Conservation (phyloP, 441 rosid species). For the Adansonia grandidieri region DNA sequence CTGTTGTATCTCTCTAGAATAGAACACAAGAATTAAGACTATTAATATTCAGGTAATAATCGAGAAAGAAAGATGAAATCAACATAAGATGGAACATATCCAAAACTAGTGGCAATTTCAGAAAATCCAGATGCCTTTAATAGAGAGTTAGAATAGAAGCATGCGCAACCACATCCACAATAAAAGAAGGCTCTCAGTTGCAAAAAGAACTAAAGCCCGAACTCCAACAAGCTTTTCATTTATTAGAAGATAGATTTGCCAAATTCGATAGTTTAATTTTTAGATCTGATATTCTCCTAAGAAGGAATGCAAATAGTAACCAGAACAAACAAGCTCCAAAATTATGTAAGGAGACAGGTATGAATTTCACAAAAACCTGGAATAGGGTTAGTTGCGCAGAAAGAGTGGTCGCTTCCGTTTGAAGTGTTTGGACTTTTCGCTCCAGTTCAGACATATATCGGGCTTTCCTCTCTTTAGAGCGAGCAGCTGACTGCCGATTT, state of each 20-base stretch:
- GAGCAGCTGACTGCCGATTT: conserved; percentile 90
- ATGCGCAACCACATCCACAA: conserved; percentile 7
- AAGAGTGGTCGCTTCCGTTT: conserved; percentile 89
- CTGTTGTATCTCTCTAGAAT: conserved; percentile 85
- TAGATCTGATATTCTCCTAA: not conserved
- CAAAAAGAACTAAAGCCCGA: not conserved
- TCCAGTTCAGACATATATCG: conserved; percentile 79
- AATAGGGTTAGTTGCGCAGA: conserved; percentile 84
- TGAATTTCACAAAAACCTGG: conserved; percentile 51
- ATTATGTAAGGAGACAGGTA: not conserved
- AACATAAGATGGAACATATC: conserved; percentile 12
- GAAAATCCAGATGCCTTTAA: conserved; percentile 20
- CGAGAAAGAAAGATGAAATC: not conserved
- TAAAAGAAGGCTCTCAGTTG: not conserved
- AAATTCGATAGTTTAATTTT: not conserved
- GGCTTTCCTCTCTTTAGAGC: conserved; percentile 88
- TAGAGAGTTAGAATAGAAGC: not conserved
- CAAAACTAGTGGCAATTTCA: not conserved
- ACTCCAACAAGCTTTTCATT: not conserved
- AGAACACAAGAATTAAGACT: conserved; percentile 31
- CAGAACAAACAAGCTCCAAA: not conserved
- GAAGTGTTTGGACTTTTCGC: conserved; percentile 84
- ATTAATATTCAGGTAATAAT: not conserved
- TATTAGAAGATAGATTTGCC: not conserved
- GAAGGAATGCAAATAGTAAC: not conserved